These are phyloP conservation scores for Cladosporium oxysporum DNA, from an alignment of 2,329 filamentous ascomycete genomes.

Conservation along the genomic window DNA sequence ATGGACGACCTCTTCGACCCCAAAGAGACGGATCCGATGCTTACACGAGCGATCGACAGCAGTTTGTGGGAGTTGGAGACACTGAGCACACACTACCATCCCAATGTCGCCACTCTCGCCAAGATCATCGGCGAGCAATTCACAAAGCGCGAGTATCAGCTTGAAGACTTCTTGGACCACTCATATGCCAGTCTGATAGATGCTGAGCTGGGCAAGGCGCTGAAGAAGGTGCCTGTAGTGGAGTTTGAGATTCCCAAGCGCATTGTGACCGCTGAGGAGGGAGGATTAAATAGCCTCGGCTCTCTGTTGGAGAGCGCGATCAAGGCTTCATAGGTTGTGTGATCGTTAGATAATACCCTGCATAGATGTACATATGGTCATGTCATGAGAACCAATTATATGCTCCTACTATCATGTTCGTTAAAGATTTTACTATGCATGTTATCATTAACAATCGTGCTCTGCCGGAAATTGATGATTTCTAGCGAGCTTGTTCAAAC, in stretches of 20 bases:
- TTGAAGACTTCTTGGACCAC: slow-evolving; percentile 97
- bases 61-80: slow-evolving; percentile 94
- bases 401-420: background rate
- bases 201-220: slow-evolving; percentile 76
- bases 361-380: background rate
- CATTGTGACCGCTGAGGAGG: slow-evolving; percentile 59
- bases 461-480: background rate
- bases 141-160: slow-evolving; percentile 88
- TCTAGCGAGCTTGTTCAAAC: background rate
- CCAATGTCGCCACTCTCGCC: slow-evolving; percentile 90
- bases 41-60: slow-evolving; percentile 85
- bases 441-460: background rate
- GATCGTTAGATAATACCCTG: slow-evolving; percentile 15
- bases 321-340: slow-evolving; percentile 19
- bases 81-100: slow-evolving; percentile 90
- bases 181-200: slow-evolving; percentile 87
- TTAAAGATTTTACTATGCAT: background rate
- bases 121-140: slow-evolving; percentile 96
- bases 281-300: slow-evolving; percentile 32
- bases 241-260: slow-evolving; percentile 93
- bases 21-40: slow-evolving; percentile 76
- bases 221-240: slow-evolving; percentile 84
- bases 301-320: slow-evolving; percentile 31
- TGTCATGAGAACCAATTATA: background rate
- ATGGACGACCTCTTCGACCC: slow-evolving; percentile 76